A percentile compares a stretch with the other conserved stretches of the same genome.
phyloP scores from a whole-genome alignment of 106 monocot genomes.

The Chionographis japonica region DNA sequence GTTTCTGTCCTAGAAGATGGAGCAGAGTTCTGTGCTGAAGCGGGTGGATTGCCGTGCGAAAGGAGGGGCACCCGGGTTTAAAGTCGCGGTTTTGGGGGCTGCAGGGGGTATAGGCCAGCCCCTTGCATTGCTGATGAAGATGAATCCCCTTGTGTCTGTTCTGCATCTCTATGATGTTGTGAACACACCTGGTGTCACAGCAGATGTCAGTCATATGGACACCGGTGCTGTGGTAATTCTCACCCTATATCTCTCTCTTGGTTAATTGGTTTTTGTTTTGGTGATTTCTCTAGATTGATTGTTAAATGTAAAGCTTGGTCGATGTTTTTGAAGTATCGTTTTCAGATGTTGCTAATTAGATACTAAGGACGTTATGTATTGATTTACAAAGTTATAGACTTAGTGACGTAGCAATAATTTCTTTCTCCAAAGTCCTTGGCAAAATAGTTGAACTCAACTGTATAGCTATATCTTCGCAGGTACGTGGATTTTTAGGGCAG shows the following conservation, averaged over 20 bases:
- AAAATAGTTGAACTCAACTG: background rate
- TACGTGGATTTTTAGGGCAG: constrained; percentile 83
- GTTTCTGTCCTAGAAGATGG: background rate
- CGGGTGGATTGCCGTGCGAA: constrained; percentile 27
- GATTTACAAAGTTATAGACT: too few species aligned
- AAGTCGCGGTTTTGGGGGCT: constrained; percentile 43
- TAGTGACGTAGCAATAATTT: background rate
- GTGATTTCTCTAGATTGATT: too few species aligned
- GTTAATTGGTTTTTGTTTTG: too few species aligned
- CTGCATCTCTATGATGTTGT: constrained; percentile 57
- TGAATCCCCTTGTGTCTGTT: constrained; percentile 44
- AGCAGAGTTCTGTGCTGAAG: constrained; percentile 14
- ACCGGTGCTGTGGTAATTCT: constrained; percentile 42
- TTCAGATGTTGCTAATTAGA: too few species aligned
- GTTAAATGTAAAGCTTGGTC: too few species aligned
- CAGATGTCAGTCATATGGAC: constrained; percentile 56
- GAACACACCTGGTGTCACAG: constrained; percentile 46
- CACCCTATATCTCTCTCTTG: background rate
- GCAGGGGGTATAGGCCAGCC: constrained; percentile 50
- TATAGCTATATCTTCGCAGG: constrained; percentile 29
- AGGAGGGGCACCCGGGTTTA: constrained; percentile 47
- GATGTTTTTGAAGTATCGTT: too few species aligned
- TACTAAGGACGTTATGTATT: too few species aligned
- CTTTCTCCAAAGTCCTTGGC: background rate
- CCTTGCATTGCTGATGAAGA: constrained; percentile 46